Percentiles rank a stretch among this genome's conserved stretches.
phyloP scores from a whole-genome alignment of 2,329 filamentous ascomycete genomes.

The Hypoxylon rubiginosum region DNA sequence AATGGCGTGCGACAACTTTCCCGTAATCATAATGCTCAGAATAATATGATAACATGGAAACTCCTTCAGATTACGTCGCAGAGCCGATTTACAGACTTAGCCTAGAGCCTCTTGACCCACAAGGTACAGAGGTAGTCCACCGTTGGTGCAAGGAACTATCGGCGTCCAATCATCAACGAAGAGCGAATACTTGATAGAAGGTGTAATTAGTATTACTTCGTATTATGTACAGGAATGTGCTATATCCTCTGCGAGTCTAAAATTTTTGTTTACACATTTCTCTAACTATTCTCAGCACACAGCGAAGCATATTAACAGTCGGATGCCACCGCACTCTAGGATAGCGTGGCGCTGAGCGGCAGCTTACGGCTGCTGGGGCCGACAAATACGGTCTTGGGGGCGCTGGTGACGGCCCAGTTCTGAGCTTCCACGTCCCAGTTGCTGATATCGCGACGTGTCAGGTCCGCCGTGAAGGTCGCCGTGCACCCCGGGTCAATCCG shows the following conservation, averaged over 20 bases:
- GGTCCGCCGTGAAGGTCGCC: constrained; percentile 73
- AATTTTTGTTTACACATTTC: not conserved
- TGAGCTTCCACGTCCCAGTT: constrained; percentile 87
- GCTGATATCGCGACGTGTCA: constrained; percentile 85
- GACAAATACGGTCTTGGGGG: constrained; percentile 67
- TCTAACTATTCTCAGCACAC: not conserved
- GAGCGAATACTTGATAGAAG: not conserved
- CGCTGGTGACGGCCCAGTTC: constrained; percentile 79
- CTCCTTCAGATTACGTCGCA: too few species aligned
- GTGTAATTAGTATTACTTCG: constrained; percentile 31
- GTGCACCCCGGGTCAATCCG: constrained; percentile 77
- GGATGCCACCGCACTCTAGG: constrained; percentile 20
- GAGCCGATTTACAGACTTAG: too few species aligned
- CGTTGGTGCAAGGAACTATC: too few species aligned
- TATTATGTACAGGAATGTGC: constrained; percentile 34
- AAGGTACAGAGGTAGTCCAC: too few species aligned
- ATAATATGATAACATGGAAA: not conserved
- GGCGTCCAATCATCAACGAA: too few species aligned
- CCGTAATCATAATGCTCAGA: not conserved
- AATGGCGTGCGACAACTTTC: not conserved
- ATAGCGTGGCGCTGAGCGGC: constrained; percentile 56
- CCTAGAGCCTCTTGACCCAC: too few species aligned
- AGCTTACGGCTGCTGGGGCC: constrained; percentile 69
- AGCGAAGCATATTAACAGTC: not conserved
- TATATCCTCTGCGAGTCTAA: constrained; percentile 5